These are phyloP conservation scores for Globisporangium rhizosaccharum DNA, from an alignment of 352 stramenopile species.

Conservation along the genomic window DNA sequence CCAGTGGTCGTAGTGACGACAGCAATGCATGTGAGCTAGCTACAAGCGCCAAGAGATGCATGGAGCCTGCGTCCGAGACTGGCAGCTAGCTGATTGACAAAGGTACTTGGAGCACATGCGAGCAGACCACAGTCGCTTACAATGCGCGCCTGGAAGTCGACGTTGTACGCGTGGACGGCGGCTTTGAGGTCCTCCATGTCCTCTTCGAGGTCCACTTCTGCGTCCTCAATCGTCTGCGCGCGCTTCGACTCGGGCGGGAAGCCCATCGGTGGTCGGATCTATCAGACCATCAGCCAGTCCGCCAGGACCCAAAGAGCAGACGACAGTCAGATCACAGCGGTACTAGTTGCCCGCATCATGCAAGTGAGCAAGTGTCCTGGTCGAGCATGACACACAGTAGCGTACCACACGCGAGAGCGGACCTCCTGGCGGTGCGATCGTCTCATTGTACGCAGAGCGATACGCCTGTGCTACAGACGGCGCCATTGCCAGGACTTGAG, in stretches of 20 bases:
- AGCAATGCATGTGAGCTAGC: neutral
- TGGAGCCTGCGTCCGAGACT: too few relatives aligned
- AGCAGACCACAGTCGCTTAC: constrained; percentile 19
- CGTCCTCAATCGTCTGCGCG: constrained; percentile 63
- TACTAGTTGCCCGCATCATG: neutral
- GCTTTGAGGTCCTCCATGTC: constrained; percentile 83
- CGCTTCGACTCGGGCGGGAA: constrained; percentile 71
- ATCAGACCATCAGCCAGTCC: neutral
- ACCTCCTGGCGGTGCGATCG: constrained; percentile 36
- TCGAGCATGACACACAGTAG: too few relatives aligned
- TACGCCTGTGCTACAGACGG: constrained; percentile 28
- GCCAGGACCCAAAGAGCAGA: neutral
- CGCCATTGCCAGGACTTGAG: neutral
- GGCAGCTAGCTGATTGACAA: too few relatives aligned
- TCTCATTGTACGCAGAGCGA: constrained; percentile 46
- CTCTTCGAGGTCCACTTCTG: constrained; percentile 63
- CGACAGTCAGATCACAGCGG: neutral
- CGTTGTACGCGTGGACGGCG: constrained; percentile 75
- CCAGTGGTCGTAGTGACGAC: neutral
- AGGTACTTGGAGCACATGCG: too few relatives aligned
- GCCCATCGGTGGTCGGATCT: constrained; percentile 58
- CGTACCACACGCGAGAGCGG: constrained; percentile 35
- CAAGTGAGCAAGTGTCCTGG: too few relatives aligned
- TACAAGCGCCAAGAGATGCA: too few relatives aligned
- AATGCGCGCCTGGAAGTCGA: constrained; percentile 78